Evolutionary conservation across 257 asterid genomes (phyloP).

Genomic region (Penstemon barbatus): DNA sequence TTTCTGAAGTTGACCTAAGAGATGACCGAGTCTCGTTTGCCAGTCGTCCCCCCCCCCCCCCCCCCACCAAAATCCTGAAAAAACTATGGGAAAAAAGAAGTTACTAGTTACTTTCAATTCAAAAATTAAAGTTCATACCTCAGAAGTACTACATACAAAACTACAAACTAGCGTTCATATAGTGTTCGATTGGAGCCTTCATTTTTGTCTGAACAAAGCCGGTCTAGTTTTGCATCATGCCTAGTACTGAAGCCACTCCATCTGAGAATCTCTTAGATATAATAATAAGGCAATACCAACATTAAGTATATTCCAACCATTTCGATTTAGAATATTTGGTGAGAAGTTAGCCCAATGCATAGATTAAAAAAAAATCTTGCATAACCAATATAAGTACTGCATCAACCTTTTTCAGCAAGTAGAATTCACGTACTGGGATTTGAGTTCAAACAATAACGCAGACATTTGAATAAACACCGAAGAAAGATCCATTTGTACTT

Average conservation of each 20-base stretch:
- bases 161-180: neutral
- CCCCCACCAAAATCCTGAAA: slow-evolving; percentile 8
- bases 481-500: neutral
- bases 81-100: neutral
- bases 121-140: slow-evolving; percentile 3
- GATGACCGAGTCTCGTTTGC: neutral
- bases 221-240: neutral
- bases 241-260: slow-evolving; percentile 3
- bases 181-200: neutral
- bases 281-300: slow-evolving; percentile 1
- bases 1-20: slow-evolving; percentile 27
- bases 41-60: neutral
- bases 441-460: neutral
- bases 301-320: neutral
- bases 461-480: neutral
- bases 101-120: neutral
- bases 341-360: neutral
- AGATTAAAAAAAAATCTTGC: neutral
- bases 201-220: neutral
- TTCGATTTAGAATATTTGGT: neutral
- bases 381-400: neutral
- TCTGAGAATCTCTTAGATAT: slow-evolving; percentile 1
- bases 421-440: neutral
- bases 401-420: neutral
- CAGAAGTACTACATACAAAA: neutral